phyloP scores from a whole-genome alignment of 257 asterid genomes.

The Rauvolfia tetraphylla region DNA sequence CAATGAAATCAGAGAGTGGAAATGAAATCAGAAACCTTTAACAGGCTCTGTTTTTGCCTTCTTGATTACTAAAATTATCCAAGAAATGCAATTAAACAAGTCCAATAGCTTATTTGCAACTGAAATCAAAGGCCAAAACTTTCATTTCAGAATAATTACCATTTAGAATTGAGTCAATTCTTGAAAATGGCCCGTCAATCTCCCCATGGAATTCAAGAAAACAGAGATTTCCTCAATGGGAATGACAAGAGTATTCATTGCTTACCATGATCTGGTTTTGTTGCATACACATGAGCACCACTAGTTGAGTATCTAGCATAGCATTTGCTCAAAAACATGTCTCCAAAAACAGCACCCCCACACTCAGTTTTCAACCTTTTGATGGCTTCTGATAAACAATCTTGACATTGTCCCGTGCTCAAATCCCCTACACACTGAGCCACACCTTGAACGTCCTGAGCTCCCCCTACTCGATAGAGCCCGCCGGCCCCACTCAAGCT shows the following conservation, averaged over 20 bases:
- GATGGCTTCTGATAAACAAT: constrained; percentile 75
- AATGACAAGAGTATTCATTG: background rate
- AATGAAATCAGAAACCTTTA: background rate
- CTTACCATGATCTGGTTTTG: constrained; percentile 54
- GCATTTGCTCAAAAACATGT: constrained; percentile 83
- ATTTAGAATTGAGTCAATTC: background rate
- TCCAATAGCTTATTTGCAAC: background rate
- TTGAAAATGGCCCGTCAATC: background rate
- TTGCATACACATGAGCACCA: constrained; percentile 50
- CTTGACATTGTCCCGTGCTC: constrained; percentile 82
- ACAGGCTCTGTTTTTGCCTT: background rate
- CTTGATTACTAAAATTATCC: background rate
- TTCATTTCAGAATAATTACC: background rate
- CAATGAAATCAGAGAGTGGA: background rate
- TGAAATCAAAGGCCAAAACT: background rate
- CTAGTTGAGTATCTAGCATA: constrained; percentile 80
- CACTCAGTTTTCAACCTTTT: constrained; percentile 73
- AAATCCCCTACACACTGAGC: constrained; percentile 94
- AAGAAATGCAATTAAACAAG: background rate
- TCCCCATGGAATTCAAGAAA: background rate
- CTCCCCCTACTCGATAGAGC: constrained; percentile 65
- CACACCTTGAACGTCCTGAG: constrained; percentile 71
- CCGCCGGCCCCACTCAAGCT: constrained; percentile 66
- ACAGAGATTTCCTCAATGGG: too few relatives aligned
- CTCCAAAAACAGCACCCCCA: constrained; percentile 89